These are phyloP conservation scores for Asterionellopsis glacialis DNA, from an alignment of 108 stramenopile species.

Conservation along the genomic window DNA sequence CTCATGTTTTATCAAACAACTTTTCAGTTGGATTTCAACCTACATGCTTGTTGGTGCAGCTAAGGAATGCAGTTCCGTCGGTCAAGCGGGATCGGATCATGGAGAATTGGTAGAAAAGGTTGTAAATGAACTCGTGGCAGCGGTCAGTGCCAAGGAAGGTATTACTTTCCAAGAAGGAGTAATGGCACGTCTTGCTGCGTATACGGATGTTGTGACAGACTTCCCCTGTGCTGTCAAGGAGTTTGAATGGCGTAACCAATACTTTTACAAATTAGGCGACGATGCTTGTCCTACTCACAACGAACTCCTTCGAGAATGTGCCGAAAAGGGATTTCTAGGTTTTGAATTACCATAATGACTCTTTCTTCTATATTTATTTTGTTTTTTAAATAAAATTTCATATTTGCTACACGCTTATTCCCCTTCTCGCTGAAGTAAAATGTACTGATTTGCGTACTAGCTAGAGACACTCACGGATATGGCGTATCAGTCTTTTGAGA, in stretches of 20 bases:
- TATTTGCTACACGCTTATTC: too few relatives aligned
- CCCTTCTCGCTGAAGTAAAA: too few relatives aligned
- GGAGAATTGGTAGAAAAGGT: slow-evolving; percentile 56
- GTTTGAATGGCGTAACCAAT: slow-evolving; percentile 90
- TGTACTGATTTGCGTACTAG: too few relatives aligned
- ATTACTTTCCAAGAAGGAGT: slow-evolving; percentile 49
- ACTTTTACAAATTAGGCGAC: slow-evolving; percentile 67
- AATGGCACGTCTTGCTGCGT: slow-evolving; percentile 72
- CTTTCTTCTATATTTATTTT: background rate
- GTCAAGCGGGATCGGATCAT: slow-evolving; percentile 61
- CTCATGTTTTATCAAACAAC: background rate
- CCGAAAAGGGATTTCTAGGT: slow-evolving; percentile 46
- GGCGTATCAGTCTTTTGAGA: too few relatives aligned
- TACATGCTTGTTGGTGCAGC: slow-evolving; percentile 89
- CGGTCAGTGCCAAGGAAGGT: slow-evolving; percentile 53
- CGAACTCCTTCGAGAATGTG: slow-evolving; percentile 52
- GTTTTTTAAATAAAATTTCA: background rate
- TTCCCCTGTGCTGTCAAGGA: slow-evolving; percentile 94
- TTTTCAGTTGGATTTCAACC: slow-evolving; percentile 74
- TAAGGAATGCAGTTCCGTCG: slow-evolving; percentile 72
- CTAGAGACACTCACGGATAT: too few relatives aligned
- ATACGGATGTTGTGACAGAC: slow-evolving; percentile 85
- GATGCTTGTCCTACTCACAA: slow-evolving; percentile 69
- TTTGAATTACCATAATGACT: slow-evolving; percentile 67
- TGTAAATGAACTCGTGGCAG: slow-evolving; percentile 56